Conservation (phyloP, 345 rosid genomes). For the Eucalyptus marginata region DNA sequence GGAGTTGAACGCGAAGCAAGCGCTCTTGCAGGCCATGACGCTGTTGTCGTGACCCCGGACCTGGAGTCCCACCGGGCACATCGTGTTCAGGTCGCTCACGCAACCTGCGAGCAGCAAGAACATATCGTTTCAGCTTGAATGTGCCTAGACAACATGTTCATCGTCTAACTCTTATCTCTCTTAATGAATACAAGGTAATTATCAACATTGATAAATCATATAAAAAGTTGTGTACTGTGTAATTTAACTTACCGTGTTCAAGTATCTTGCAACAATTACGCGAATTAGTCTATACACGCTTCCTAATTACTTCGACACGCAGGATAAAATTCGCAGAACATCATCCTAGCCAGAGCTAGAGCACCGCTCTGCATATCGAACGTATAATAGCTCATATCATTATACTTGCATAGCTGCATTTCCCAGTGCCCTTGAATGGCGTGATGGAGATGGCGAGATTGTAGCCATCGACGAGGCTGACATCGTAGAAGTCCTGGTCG, state of each 20-base stretch:
- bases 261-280: background rate
- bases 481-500: slow-evolving; percentile 85
- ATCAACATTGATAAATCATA: too few relatives aligned
- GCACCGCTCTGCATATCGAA: background rate
- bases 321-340: background rate
- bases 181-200: too few relatives aligned
- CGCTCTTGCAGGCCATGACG: slow-evolving; percentile 90
- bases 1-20: slow-evolving; percentile 83
- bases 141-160: background rate
- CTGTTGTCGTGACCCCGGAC: slow-evolving; percentile 47
- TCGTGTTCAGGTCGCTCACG: slow-evolving; percentile 63
- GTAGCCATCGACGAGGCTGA: slow-evolving; percentile 94
- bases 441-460: slow-evolving; percentile 74
- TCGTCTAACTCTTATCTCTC: background rate
- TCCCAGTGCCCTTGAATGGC: slow-evolving; percentile 65
- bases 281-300: background rate
- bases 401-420: slow-evolving; percentile 70
- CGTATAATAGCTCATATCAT: background rate
- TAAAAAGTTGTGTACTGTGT: too few relatives aligned
- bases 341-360: background rate
- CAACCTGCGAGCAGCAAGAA: slow-evolving; percentile 47
- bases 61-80: slow-evolving; percentile 84
- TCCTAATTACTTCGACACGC: background rate
- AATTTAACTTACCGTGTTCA: too few relatives aligned
- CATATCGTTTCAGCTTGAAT: rapidly evolving